Base-by-base conservation (phyloP, 441 rosid genomes). In the Jatropha podagrica region DNA sequence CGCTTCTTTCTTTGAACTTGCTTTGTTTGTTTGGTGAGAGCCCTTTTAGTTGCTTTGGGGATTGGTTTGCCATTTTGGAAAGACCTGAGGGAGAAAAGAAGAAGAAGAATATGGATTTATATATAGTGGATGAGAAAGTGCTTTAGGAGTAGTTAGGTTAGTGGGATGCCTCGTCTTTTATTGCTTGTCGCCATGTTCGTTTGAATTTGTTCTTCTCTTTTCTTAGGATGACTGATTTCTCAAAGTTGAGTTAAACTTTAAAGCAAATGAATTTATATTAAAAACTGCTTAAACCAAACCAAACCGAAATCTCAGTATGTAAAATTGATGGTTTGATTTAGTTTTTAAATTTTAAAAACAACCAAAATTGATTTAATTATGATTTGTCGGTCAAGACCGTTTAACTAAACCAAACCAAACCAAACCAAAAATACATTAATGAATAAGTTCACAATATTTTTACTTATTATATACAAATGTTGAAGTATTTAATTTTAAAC, bases 131-230 rank as follows among this genome's bases (percentile, higher is more conserved):
- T 48, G 54, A 51, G 11, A 10, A 17, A 32, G 56, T 12, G 37
- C 54, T 55, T 5, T 8, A 8, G 3, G 37, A 20, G 69, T 61
- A 75, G 42, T 55, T 17, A 65, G 5, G 74, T 74, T 65, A 80
- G 96, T 87, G 90, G 96, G 86, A n/a, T 44, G 73, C 62, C 93
- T 86, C 85, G 93, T 86, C 81, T 64, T 65, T 20, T 55, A 5
- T 61, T 61, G 32, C 65, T 61, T 61, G 65, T 32, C 65, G 12
- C 8, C 65, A 61, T 61, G 65, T 61, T 61, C 41, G 41, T 61
- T 61, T 61, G 65, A 61, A 61, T 61, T 61, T 32, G 65, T 61
- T 13, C 65, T 27, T 15, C 26, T 61, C 26, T 27, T 4, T 52
- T 52, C 46, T 42, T 4, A 12, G 41, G n/a, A 13, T 61, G 62